Percentiles rank a stretch among this genome's conserved stretches.
phyloP scores from a whole-genome alignment of 495 filamentous ascomycete species.

The Chaetomidium leptoderma region DNA sequence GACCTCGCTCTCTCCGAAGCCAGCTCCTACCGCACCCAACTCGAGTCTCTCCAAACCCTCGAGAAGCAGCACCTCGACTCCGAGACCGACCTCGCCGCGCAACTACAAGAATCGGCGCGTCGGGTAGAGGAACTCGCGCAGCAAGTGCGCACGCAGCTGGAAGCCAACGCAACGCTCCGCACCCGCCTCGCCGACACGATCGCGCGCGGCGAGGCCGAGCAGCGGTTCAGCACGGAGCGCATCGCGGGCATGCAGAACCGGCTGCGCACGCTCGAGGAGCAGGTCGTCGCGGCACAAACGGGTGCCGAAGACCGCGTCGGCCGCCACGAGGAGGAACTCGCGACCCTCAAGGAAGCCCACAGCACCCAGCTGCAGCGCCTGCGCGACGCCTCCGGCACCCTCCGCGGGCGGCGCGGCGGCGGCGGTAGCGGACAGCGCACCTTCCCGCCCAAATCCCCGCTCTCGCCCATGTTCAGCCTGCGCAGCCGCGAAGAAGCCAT shows the following conservation, averaged over 20 bases:
- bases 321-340: constrained; percentile 81
- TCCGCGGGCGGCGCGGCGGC: constrained; percentile 33
- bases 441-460: constrained; percentile 53
- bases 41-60: constrained; percentile 57
- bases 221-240: constrained; percentile 67
- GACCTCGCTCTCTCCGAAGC: constrained; percentile 62
- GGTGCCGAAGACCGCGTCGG: constrained; percentile 77
- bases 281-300: constrained; percentile 76
- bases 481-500: background rate
- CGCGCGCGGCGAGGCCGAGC: constrained; percentile 77
- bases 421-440: constrained; percentile 15
- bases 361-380: constrained; percentile 72
- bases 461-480: constrained; percentile 58
- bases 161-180: constrained; percentile 68
- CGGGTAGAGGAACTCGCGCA: constrained; percentile 71
- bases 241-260: constrained; percentile 79
- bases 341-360: constrained; percentile 68
- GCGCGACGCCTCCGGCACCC: constrained; percentile 43
- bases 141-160: constrained; percentile 73
- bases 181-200: constrained; percentile 82
- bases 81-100: constrained; percentile 57
- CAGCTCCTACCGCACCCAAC: constrained; percentile 54
- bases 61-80: constrained; percentile 60
- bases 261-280: constrained; percentile 78
- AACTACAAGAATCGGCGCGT: constrained; percentile 65